A percentile compares a stretch with the other conserved stretches of the same genome.
These are phyloP conservation scores for Allodekkera sacchari DNA, from an alignment of 805 yeast species.

Conservation along the genomic window DNA sequence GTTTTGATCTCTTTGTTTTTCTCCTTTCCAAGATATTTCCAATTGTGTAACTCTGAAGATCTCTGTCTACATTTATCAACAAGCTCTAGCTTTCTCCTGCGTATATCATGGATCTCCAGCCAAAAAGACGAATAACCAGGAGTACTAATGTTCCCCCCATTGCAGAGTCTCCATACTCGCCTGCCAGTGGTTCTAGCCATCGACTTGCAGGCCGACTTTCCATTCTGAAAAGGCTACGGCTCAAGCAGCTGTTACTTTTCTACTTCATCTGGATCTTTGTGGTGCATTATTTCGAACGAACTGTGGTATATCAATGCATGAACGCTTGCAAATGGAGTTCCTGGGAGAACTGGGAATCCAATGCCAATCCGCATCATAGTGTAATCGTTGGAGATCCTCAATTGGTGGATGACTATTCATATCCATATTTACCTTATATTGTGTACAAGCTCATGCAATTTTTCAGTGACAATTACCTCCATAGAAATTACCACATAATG, in stretches of 20 bases:
- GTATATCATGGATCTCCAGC: too few species aligned
- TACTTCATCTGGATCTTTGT: conserved; percentile 33
- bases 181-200: too few species aligned
- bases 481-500: conserved; percentile 52
- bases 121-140: too few species aligned
- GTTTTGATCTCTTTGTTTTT: too few species aligned
- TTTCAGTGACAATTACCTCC: conserved; percentile 72
- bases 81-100: too few species aligned
- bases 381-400: conserved; percentile 87
- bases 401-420: conserved; percentile 79
- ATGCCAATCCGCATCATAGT: conserved; percentile 18
- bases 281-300: conserved; percentile 48
- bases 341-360: conserved; percentile 54
- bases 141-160: too few species aligned
- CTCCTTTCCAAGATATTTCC: too few species aligned
- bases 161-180: too few species aligned
- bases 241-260: conserved; percentile 18
- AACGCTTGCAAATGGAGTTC: conserved; percentile 49
- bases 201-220: too few species aligned
- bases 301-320: conserved; percentile 37
- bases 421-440: conserved; percentile 54
- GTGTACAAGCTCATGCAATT: conserved; percentile 44
- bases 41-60: too few species aligned
- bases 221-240: conserved; percentile 4
- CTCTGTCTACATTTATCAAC: too few species aligned